Base-by-base conservation (phyloP, 2,329 filamentous ascomycete genomes). In the Colletotrichum ledebouriae region DNA sequence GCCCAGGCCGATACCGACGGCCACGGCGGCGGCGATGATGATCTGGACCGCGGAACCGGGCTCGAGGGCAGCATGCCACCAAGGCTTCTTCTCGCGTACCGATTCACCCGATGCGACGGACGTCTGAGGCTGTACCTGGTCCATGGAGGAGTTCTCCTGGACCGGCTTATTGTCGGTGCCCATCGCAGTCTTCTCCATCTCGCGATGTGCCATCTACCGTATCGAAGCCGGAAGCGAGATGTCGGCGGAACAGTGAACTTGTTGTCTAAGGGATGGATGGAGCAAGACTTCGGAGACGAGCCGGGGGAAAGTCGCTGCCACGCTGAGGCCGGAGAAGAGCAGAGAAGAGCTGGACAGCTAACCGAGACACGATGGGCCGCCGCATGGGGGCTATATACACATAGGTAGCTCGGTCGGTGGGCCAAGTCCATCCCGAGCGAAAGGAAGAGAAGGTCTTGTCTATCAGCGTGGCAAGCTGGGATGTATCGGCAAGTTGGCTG, bases 41-140 rank as follows among this genome's bases (percentile, higher is more conserved):
- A 86, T 86, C 71, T 86, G 85, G 50, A 81, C 72, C 29, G 83
- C 83, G 1, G 82, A 83, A 6, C 83, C 84, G 1, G 80, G 80
- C 59, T 78, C 75, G 58, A 78, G 78, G 57, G 83, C 71, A 3
- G 75, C 73, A 67, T 81, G 72, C 76, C 78, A 79, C 72, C 77
- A 80, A 17, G 73, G 73, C 63, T 70, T 76, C 72, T 79, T 78
- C 34, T 72, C 64, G 1, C 42, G 13, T 34, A 74, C 37, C 9
- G 66, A 61, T 46, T 73, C 70, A 7, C 20, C 53, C 17, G 67
- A 49, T 5, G 52, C 20, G 53, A 63, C 25, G 5, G 67, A 68
- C 10, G 68, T 41, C 42, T 71, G 63, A 6, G 47, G 63, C 47
- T 63, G 57, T 4, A 58, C 63, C 50, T 67, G 62, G 2, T 70